A percentile compares a stretch with the other conserved stretches of the same genome.
Conservation (phyloP, 2,329 filamentous ascomycete genomes). For the Beauveria scarabaeidicola region DNA sequence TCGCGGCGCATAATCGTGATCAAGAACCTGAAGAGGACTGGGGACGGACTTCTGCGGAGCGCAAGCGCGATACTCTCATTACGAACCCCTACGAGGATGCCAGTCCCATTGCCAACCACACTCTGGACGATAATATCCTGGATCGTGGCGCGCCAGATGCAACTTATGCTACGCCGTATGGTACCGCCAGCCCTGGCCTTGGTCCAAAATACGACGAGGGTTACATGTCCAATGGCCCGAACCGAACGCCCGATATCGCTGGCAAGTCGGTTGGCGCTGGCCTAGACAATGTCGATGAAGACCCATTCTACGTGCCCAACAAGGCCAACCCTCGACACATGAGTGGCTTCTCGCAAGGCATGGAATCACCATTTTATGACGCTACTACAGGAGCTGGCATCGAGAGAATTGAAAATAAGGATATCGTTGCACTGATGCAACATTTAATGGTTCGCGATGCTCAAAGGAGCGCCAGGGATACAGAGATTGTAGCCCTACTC, state of each 20-base stretch:
- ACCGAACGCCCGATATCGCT: conserved; percentile 45
- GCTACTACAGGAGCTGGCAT: conserved; percentile 79
- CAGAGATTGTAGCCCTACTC: conserved; percentile 88
- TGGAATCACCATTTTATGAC: conserved; percentile 85
- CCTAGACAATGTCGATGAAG: conserved; percentile 46
- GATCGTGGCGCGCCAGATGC: conserved; percentile 28
- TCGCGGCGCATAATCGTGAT: conserved; percentile 38
- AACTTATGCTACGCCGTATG: conserved; percentile 36
- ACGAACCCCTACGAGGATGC: conserved; percentile 60
- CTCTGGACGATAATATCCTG: conserved; percentile 42
- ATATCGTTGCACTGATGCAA: conserved; percentile 96
- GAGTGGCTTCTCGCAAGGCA: conserved; percentile 86
- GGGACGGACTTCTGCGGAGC: conserved; percentile 52
- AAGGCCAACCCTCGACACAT: conserved; percentile 56
- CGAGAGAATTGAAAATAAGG: conserved; percentile 88
- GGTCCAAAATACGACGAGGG: conserved; percentile 70
- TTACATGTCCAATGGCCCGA: conserved; percentile 70
- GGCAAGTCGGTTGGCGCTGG: conserved; percentile 49
- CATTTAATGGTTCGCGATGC: conserved; percentile 96
- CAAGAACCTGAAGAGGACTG: conserved; percentile 55
- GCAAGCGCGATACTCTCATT: conserved; percentile 56
- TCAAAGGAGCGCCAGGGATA: conserved; percentile 90
- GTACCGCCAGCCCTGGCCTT: conserved; percentile 48
- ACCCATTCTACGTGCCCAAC: conserved; percentile 57
- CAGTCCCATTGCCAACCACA: conserved; percentile 52